phyloP scores from a whole-genome alignment of 352 stramenopile genomes.

The Aphanomyces stellatus region DNA sequence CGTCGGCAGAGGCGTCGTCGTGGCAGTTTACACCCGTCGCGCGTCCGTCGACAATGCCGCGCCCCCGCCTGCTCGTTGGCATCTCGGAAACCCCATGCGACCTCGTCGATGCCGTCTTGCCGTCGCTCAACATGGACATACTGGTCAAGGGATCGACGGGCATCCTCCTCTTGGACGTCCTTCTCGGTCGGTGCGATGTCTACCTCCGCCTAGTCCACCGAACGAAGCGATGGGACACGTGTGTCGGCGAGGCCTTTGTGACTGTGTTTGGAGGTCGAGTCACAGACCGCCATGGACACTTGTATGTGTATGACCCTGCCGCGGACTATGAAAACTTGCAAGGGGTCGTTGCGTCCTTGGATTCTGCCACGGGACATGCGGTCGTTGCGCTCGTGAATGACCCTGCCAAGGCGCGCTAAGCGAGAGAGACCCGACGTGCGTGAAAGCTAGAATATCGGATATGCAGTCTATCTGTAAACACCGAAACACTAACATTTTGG shows the following conservation, averaged over 20 bases:
- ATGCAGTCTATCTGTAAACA: too few relatives aligned
- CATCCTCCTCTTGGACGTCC: slow-evolving; percentile 59
- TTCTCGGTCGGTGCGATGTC: slow-evolving; percentile 48
- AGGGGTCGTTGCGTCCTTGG: slow-evolving; percentile 43
- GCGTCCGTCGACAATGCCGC: neutral
- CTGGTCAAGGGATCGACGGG: slow-evolving; percentile 30
- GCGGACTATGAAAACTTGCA: slow-evolving; percentile 41
- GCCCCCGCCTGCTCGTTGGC: neutral
- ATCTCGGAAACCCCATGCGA: neutral
- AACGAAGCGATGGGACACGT: slow-evolving; percentile 76
- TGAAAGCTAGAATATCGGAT: too few relatives aligned
- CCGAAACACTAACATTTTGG: too few relatives aligned
- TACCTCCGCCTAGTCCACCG: slow-evolving; percentile 63
- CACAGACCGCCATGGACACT: slow-evolving; percentile 42
- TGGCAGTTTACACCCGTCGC: neutral
- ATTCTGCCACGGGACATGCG: neutral
- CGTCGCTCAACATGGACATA: neutral
- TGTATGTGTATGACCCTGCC: slow-evolving; percentile 54
- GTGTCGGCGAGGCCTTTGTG: slow-evolving; percentile 55
- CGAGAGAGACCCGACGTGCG: too few relatives aligned
- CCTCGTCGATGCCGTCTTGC: neutral
- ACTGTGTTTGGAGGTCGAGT: slow-evolving; percentile 45
- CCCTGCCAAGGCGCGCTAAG: too few relatives aligned
- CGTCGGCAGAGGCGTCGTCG: neutral
- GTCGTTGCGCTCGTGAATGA: neutral